Percentiles rank a stretch among this genome's conserved stretches.
These are phyloP conservation scores for Aureobasidium sp. DNA, from an alignment of 2,329 filamentous ascomycete species.

Conservation along the genomic window DNA sequence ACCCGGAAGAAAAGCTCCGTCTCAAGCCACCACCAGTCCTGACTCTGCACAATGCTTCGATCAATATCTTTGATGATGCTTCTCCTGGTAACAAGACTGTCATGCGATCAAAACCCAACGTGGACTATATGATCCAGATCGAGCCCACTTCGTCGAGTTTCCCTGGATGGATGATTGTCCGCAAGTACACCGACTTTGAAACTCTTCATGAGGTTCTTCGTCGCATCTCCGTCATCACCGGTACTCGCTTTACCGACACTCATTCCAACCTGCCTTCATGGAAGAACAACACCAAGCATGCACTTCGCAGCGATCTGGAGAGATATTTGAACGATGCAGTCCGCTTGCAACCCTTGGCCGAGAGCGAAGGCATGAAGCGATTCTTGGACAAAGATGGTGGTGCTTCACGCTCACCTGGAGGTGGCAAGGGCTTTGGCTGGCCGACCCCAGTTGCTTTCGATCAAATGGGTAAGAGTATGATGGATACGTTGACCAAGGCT, in stretches of 20 bases:
- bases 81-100: conserved; percentile 67
- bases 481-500: conserved; percentile 86
- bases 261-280: conserved; percentile 81
- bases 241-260: conserved; percentile 80
- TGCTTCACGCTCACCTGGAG: conserved; percentile 61
- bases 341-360: conserved; percentile 80
- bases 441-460: conserved; percentile 69
- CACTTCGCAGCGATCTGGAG: conserved; percentile 84
- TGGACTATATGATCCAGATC: conserved; percentile 91
- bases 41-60: conserved; percentile 82
- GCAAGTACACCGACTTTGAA: conserved; percentile 93
- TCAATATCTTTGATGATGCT: conserved; percentile 87
- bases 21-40: conserved; percentile 60
- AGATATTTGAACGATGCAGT: conserved; percentile 88
- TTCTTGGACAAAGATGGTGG: conserved; percentile 94
- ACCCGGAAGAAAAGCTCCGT: conserved; percentile 43
- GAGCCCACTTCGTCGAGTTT: conserved; percentile 82
- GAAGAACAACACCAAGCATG: conserved; percentile 83
- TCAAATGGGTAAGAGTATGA: conserved; percentile 90
- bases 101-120: conserved; percentile 80
- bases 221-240: conserved; percentile 89
- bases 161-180: conserved; percentile 96
- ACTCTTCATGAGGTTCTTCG: conserved; percentile 89
- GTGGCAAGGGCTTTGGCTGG: conserved; percentile 61
- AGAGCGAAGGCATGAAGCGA: conserved; percentile 94